phyloP scores from a whole-genome alignment of 1,284 basidiomycete species.

The Earliella scabrosa region DNA sequence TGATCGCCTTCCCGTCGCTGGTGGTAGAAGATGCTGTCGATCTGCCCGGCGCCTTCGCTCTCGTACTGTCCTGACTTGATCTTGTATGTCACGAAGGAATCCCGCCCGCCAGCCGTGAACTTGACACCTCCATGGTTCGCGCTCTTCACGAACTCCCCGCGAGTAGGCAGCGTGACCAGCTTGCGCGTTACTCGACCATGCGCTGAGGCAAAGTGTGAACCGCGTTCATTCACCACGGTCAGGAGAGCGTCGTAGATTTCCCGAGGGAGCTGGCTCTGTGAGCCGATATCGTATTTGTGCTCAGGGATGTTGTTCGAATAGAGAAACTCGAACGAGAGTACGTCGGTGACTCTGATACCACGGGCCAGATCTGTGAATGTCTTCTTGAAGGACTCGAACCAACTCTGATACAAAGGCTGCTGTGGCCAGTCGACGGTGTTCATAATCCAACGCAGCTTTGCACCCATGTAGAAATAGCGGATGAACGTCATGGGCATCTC shows the following conservation, averaged over 20 bases:
- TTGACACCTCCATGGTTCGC: background rate
- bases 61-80: background rate
- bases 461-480: constrained; percentile 14
- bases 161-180: background rate
- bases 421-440: constrained; percentile 9
- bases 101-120: background rate
- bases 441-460: constrained; percentile 6
- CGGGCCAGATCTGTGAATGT: background rate
- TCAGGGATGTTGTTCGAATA: background rate
- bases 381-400: background rate
- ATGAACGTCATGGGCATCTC: constrained; percentile 18
- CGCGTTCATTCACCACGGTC: background rate
- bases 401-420: background rate
- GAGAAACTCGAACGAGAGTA: background rate
- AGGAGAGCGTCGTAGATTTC: background rate
- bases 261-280: background rate
- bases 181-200: background rate
- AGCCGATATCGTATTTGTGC: background rate
- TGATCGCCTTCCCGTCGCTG: background rate
- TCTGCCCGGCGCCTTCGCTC: background rate
- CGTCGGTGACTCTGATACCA: background rate
- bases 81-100: background rate
- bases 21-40: background rate
- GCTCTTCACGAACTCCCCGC: background rate
- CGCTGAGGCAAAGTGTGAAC: background rate